Percentiles rank a stretch among this genome's conserved stretches.
Conservation (phyloP, 169 alveolate species). For the Babesia ovis region DNA sequence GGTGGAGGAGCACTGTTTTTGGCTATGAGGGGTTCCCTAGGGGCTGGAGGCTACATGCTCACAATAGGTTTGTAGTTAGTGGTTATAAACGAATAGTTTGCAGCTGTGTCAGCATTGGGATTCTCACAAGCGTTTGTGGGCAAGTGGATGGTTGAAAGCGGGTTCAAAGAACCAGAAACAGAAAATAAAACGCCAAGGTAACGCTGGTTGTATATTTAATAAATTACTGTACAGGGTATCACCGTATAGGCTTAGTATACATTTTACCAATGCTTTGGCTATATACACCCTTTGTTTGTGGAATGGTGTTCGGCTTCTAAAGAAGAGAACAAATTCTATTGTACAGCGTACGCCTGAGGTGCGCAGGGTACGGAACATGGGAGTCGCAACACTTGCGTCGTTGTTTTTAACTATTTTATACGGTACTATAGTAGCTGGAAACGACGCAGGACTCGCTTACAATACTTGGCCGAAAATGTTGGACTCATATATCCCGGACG, state of each 20-base stretch:
- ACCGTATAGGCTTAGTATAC: constrained; percentile 75
- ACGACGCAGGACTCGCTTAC: constrained; percentile 83
- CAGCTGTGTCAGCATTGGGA: constrained; percentile 67
- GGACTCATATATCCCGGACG: constrained; percentile 79
- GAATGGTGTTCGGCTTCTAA: constrained; percentile 65
- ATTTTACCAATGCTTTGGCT: constrained; percentile 73
- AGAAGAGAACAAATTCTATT: neutral
- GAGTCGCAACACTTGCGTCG: constrained; percentile 19
- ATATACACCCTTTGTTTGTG: constrained; percentile 72
- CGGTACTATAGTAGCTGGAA: constrained; percentile 88
- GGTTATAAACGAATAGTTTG: neutral
- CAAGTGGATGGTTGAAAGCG: constrained; percentile 82
- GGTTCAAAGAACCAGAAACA: constrained; percentile 73
- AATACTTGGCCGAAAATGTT: constrained; percentile 88
- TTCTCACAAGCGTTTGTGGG: constrained; percentile 78
- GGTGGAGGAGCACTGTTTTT: constrained; percentile 79
- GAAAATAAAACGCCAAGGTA: constrained; percentile 77
- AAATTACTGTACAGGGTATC: constrained; percentile 67
- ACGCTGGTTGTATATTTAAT: too few species aligned
- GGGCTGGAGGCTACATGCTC: constrained; percentile 64
- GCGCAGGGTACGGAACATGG: constrained; percentile 15
- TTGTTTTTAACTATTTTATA: constrained; percentile 65
- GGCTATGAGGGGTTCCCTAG: constrained; percentile 72
- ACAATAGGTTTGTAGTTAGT: constrained; percentile 48
- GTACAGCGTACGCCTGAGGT: neutral